Base-by-base conservation (phyloP, 139 green algal genomes). In the Haematococcus lacustris region DNA sequence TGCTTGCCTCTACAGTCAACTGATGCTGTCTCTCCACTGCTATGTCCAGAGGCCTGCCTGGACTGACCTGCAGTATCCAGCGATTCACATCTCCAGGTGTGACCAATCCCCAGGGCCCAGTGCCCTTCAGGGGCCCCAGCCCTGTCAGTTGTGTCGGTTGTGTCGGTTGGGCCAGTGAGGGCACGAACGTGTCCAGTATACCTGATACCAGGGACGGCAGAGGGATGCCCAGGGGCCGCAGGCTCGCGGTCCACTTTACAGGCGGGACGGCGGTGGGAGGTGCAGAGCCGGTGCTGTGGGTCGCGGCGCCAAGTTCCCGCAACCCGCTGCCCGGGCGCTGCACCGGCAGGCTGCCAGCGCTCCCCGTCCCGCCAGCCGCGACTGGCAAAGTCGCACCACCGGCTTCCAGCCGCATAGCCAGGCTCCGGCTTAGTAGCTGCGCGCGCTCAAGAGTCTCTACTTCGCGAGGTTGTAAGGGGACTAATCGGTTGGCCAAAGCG, bases 401-500 rank as follows among this genome's bases (percentile, higher is more conserved):
- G 17, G 47, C 43, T 9, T 43, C 25, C 47, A 75, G 50, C 3
- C 75, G 75, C 0, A 32, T 67, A 38, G 17, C 28, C 5, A 85
- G 33, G 2, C 72, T 63, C 13, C 13, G 25, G 25, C 78, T 26
- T 41, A 95, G 81, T 69, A 88, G 43, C 40, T 68, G 50, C 1
- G 79, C 88, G 26, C 89, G 82, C 53, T 74, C 37, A 26, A 60
- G 63, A 1, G 79, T 66, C 62, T 83, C 71, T 30, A 33, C 30
- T 69, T 95, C 90, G 23, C 68, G 73, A 2, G 79, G 77, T 72
- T 86, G 78, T 1, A 64, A 34, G 0, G 89, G 90, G 51, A 91
- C 82, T 39, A 94, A 77, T 32, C 78, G 47, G 33, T 82, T 75
- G 4, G 81, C 82, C 32, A 87, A 50, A 30, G 71, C 66, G 33